Evolutionary conservation across 306 rosid genomes (phyloP), one percentile per base, ranked within the genome.

Genomic region (Vigna angularis): DNA sequence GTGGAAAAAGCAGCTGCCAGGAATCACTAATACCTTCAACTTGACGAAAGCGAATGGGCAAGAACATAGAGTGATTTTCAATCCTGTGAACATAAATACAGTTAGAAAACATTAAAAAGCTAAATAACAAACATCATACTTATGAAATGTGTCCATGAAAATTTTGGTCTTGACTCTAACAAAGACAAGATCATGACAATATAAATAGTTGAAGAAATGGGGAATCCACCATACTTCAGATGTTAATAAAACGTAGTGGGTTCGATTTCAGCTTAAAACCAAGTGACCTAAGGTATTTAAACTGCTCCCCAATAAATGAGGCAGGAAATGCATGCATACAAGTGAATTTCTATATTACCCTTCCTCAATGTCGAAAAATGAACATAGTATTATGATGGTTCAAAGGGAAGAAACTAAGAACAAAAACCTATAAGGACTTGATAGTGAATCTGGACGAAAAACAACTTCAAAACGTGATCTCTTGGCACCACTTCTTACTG

Each of bases 401-500:
- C 32, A 22, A 20, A 68, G n/a, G 70, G 68, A 20, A 47, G 75
- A 67, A 32, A 44, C 48, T 15, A 62, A 77, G 74, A 63, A 75
- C 65, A 81, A 85, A 61, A 51, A 95, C 98, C 98, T 95, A 93
- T 95, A 93, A 75, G 97, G 97, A 83, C 96, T 91, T 59, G 91
- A 88, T 66, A 75, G 74, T 73, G 96, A 86, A 82, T 91, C 86
- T 52, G 88, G 93, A 71, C 89, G 93, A 73, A 95, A 87, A 84
- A 95, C 67, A 84, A 95, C 98, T 95, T 95, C 99, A 70, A 84
- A 85, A 79, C 85, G 91, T 24, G 99, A 91, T 75, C 84, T 83
- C 86, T 91, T 89, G 45, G 93, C 94, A 70, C 99, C 99, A 79
- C 93, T 89, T 91, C 98, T 95, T 72, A 95, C 96, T 80, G 83